A percentile compares a stretch with the other conserved stretches of the same genome.
phyloP scores from a whole-genome alignment of 2,329 filamentous ascomycete genomes.

The Plectosphaerella plurivora region DNA sequence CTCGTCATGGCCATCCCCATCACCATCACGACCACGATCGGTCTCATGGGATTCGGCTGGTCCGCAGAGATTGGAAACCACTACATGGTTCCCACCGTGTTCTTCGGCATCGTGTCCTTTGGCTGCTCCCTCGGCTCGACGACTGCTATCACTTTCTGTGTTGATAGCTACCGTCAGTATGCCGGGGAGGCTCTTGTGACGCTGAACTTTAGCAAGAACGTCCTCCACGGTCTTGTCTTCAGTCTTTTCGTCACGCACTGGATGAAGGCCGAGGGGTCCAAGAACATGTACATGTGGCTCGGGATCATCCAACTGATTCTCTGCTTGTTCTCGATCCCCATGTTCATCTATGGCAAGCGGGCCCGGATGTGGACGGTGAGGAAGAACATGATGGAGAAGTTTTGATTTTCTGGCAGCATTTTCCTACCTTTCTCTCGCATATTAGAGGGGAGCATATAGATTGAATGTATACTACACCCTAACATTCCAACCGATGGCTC shows the following conservation, averaged over 20 bases:
- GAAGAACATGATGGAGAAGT: constrained; percentile 81
- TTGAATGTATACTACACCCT: too few relatives aligned
- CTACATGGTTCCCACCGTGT: constrained; percentile 90
- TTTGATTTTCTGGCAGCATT: constrained; percentile 15
- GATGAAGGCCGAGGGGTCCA: constrained; percentile 71
- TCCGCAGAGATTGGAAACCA: constrained; percentile 67
- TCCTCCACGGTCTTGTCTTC: constrained; percentile 87
- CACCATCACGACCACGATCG: constrained; percentile 71
- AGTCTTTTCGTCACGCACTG: constrained; percentile 83
- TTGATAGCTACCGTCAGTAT: constrained; percentile 90
- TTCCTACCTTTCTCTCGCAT: neutral
- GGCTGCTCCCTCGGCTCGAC: constrained; percentile 88
- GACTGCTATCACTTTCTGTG: constrained; percentile 88
- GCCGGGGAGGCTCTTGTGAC: constrained; percentile 93
- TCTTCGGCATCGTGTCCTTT: constrained; percentile 89
- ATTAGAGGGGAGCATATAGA: neutral
- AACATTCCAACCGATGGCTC: too few relatives aligned
- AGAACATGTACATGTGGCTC: constrained; percentile 74
- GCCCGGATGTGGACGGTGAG: constrained; percentile 94
- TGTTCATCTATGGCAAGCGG: constrained; percentile 92
- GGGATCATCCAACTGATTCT: constrained; percentile 80
- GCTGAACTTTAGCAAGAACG: constrained; percentile 90
- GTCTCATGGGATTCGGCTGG: constrained; percentile 95
- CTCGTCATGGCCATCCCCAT: constrained; percentile 84
- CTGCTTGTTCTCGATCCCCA: constrained; percentile 73